A percentile compares a stretch with the other conserved stretches of the same genome.
phyloP scores from a whole-genome alignment of 257 asterid species.

The Catharanthus roseus region DNA sequence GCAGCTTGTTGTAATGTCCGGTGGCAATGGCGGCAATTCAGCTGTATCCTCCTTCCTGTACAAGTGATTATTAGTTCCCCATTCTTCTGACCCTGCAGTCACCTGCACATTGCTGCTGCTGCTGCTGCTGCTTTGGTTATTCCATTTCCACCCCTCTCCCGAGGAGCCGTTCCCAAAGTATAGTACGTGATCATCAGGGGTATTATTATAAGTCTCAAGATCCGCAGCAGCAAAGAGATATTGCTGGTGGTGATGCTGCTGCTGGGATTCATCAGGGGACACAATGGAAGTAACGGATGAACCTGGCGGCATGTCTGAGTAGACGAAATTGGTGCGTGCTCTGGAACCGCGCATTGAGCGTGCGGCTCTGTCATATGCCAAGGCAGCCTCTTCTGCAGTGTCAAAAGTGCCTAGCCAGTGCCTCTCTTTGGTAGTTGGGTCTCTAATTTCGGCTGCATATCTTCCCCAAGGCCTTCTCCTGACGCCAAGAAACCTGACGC shows the following conservation, averaged over 20 bases:
- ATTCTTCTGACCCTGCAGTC: not conserved
- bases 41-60: constrained; percentile 12
- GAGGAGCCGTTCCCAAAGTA: not conserved
- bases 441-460: constrained; percentile 83
- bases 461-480: constrained; percentile 88
- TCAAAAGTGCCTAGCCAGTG: constrained; percentile 91
- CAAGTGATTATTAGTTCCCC: not conserved
- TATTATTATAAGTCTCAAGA: too few relatives aligned
- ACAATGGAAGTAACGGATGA: constrained; percentile 71
- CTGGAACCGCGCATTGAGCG: constrained; percentile 71
- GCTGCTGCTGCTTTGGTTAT: not conserved
- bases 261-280: constrained; percentile 66
- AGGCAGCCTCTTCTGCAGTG: constrained; percentile 87
- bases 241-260: too few relatives aligned
- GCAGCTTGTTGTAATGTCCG: constrained; percentile 70
- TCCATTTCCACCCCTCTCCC: not conserved
- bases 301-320: constrained; percentile 88
- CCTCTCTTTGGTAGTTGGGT: constrained; percentile 75
- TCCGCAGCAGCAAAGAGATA: too few relatives aligned
- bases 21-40: constrained; percentile 86
- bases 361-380: constrained; percentile 84
- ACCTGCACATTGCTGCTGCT: constrained; percentile 1
- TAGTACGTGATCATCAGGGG: not conserved
- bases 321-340: constrained; percentile 80
- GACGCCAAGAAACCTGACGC: constrained; percentile 59